Evolutionary conservation across 2,329 filamentous ascomycete species (phyloP), one percentile per base, ranked within the genome.

Genomic region (Colletotrichum cuscutae): DNA sequence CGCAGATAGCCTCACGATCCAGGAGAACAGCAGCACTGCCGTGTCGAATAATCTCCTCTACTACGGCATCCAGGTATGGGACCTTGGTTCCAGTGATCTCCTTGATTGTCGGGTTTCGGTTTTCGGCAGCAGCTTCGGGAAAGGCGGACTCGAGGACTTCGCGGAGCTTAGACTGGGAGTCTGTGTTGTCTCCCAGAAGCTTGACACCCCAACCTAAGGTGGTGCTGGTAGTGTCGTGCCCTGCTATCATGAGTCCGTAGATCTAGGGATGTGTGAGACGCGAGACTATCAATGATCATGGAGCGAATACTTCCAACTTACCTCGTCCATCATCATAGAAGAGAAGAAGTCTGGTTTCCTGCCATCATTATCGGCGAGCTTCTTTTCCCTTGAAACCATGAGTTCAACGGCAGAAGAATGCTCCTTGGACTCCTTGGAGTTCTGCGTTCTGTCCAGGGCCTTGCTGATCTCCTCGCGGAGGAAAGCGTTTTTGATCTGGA

Each of bases 31-130:
- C 72, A 9, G 65, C 46, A 6, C 63, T 57, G 0, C 75, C 70
- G 24, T 76, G 74, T 2, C 82, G 80, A 11, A 81, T 71, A 6
- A 78, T 76, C 74, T 84, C 81, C 58, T 81, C 79, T 2, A 81
- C 71, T 3, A 78, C 56, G 5, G 80, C 81, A 24, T 82, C 80
- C 9, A 81, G 76, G 49, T 81, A 82, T 1, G 80, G 79, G 0
- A 78, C 65, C 4, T 68, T 68, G 2, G 75, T 64, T 11, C 70
- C 30, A n/a, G 66, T 57, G 57, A 82, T 72, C 72, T 81, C 80
- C 0, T 68, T 35, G 6, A 68, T 66, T 1, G 75, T 77, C 0
- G 79, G 80, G 3, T 56, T 30, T 3, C 80, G 77, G 6, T 64
- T 52, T 53, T 78, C 77, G 0, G 59, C 35, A 9, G 49, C 13